phyloP scores from a whole-genome alignment of 2,329 filamentous ascomycete species.

The Diaporthe capsici region DNA sequence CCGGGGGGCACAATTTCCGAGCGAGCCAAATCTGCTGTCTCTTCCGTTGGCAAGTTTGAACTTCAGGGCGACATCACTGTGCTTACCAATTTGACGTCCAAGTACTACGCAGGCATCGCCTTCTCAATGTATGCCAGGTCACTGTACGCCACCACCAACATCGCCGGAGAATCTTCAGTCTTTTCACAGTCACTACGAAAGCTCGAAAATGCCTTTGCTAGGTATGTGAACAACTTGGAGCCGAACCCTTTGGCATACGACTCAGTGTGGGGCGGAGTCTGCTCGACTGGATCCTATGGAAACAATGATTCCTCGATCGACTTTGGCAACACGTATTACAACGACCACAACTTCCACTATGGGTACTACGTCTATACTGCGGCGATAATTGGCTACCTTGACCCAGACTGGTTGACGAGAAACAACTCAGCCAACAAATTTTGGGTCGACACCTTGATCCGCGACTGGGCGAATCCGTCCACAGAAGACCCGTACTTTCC shows the following conservation, averaged over 20 bases:
- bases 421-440: background rate
- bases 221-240: background rate
- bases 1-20: background rate
- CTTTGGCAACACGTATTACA: slow-evolving; percentile 49
- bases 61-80: background rate
- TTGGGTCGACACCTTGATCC: slow-evolving; percentile 29
- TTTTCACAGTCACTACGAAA: background rate
- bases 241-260: slow-evolving; percentile 43
- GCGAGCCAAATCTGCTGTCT: background rate
- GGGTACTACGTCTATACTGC: slow-evolving; percentile 46
- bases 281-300: slow-evolving; percentile 44
- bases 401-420: slow-evolving; percentile 43
- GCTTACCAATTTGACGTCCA: background rate
- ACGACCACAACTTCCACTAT: slow-evolving; percentile 51
- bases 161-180: background rate
- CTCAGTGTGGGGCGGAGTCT: slow-evolving; percentile 46
- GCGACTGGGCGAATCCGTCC: slow-evolving; percentile 48
- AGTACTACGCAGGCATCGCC: background rate
- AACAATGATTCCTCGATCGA: slow-evolving; percentile 44
- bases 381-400: slow-evolving; percentile 47
- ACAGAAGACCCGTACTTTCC: slow-evolving; percentile 48
- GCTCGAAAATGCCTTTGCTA: background rate
- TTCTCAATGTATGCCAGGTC: background rate
- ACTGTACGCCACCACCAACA: background rate
- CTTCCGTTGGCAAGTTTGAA: background rate